These are phyloP conservation scores for Debaryomyces hansenii DNA, from an alignment of 805 yeast genomes.

Conservation along the genomic window DNA sequence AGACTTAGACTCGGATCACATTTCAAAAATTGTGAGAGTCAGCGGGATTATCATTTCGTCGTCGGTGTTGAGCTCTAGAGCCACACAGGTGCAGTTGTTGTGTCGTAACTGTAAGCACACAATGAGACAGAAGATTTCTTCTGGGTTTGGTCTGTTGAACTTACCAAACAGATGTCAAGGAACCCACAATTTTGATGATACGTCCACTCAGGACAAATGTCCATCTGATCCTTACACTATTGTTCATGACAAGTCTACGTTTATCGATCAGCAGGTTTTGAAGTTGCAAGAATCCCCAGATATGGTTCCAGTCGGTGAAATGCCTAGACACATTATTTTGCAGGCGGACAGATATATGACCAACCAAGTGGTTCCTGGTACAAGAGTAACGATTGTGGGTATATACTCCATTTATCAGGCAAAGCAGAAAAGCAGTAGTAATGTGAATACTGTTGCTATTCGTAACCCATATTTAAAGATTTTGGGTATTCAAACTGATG, in stretches of 20 bases:
- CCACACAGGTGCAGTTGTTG: constrained; percentile 78
- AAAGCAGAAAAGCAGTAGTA: constrained; percentile 54
- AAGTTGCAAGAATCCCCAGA: constrained; percentile 98
- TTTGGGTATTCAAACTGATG: constrained; percentile 81
- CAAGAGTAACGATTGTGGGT: constrained; percentile 88
- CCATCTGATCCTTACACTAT: constrained; percentile 92
- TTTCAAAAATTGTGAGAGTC: constrained; percentile 84
- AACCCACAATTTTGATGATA: constrained; percentile 40
- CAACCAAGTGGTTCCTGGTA: constrained; percentile 91
- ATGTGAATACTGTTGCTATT: constrained; percentile 70
- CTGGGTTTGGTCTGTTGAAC: constrained; percentile 70
- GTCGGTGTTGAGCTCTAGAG: constrained; percentile 83
- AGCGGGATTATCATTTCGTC: constrained; percentile 94
- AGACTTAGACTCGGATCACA: constrained; percentile 81
- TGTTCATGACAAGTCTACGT: constrained; percentile 90
- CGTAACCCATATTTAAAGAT: constrained; percentile 89
- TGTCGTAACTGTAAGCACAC: constrained; percentile 89
- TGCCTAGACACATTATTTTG: constrained; percentile 90
- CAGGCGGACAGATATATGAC: constrained; percentile 89
- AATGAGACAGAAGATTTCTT: constrained; percentile 56
- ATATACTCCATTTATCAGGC: constrained; percentile 85
- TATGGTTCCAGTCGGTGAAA: constrained; percentile 97
- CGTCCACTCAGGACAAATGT: constrained; percentile 62
- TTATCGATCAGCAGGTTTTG: constrained; percentile 91
- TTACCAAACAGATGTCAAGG: constrained; percentile 68